Conservation (phyloP, 2,329 filamentous ascomycete species). For the Fusarium bactridioides region DNA sequence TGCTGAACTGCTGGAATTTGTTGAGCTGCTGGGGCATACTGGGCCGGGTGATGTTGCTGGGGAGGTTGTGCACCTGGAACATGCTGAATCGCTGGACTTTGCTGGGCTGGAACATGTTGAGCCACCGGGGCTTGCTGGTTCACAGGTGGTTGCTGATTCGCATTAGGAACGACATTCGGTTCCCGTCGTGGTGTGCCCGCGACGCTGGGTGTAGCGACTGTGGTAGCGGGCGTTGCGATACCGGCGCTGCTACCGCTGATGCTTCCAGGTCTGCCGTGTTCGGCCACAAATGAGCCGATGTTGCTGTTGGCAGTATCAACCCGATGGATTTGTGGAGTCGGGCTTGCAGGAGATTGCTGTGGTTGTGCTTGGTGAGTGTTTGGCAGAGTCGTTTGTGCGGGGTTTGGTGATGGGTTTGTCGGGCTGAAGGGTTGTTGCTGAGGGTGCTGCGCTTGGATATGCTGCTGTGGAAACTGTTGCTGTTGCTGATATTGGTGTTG, state of each 20-base stretch:
- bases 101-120: neutral
- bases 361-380: neutral
- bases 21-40: neutral
- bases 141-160: neutral
- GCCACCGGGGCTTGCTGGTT: neutral
- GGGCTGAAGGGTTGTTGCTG: constrained; percentile 5
- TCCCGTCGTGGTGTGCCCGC: constrained; percentile 14
- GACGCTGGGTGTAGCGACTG: constrained; percentile 6
- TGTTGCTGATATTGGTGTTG: neutral
- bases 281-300: neutral
- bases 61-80: neutral
- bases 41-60: neutral
- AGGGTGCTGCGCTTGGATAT: neutral
- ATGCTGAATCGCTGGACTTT: neutral
- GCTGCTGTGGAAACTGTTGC: neutral
- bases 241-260: constrained; percentile 15
- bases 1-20: neutral
- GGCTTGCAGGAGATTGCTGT: neutral
- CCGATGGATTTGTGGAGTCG: neutral
- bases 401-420: neutral
- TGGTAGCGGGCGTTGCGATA: constrained; percentile 15
- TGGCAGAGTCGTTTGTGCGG: neutral
- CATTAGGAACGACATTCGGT: neutral
- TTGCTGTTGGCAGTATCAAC: constrained; percentile 3
- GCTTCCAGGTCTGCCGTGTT: constrained; percentile 12